Conservation (phyloP, 1,284 basidiomycete species). For the Ustilago tritici region DNA sequence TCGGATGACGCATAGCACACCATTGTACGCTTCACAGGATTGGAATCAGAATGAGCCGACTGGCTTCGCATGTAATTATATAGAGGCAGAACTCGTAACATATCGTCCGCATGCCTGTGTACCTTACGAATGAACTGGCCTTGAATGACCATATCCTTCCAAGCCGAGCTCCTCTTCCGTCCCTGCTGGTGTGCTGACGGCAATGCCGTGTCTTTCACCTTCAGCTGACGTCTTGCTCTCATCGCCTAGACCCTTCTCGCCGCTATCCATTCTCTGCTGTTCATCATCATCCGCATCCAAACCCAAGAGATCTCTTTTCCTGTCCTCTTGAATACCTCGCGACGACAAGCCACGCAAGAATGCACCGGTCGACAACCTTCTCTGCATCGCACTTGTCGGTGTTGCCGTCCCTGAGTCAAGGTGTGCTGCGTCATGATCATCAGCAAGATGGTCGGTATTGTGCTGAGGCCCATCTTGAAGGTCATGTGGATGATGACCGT, state of each 20-base stretch:
- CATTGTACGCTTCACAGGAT: background rate
- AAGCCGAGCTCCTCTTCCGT: slow-evolving; percentile 45
- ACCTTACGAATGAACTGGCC: slow-evolving; percentile 20
- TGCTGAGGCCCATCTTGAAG: slow-evolving; percentile 49
- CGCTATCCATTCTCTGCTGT: background rate
- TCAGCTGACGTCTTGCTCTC: slow-evolving; percentile 23
- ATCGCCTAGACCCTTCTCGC: background rate
- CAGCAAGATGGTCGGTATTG: slow-evolving; percentile 46
- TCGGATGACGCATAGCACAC: slow-evolving; percentile 2
- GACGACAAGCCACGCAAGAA: slow-evolving; percentile 49
- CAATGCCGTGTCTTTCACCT: slow-evolving; percentile 33
- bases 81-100: slow-evolving; percentile 6
- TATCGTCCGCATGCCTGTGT: slow-evolving; percentile 2
- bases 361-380: slow-evolving; percentile 59
- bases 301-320: slow-evolving; percentile 51
- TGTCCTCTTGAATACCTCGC: slow-evolving; percentile 55
- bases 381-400: slow-evolving; percentile 38
- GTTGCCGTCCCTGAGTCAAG: slow-evolving; percentile 36
- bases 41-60: background rate
- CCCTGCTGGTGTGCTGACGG: slow-evolving; percentile 34
- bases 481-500: slow-evolving; percentile 46
- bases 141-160: slow-evolving; percentile 48
- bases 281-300: slow-evolving; percentile 28
- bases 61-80: slow-evolving; percentile 13
- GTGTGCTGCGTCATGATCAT: slow-evolving; percentile 36